Conservation (phyloP, 2,329 filamentous ascomycete genomes). For the Fusarium circinatum region DNA sequence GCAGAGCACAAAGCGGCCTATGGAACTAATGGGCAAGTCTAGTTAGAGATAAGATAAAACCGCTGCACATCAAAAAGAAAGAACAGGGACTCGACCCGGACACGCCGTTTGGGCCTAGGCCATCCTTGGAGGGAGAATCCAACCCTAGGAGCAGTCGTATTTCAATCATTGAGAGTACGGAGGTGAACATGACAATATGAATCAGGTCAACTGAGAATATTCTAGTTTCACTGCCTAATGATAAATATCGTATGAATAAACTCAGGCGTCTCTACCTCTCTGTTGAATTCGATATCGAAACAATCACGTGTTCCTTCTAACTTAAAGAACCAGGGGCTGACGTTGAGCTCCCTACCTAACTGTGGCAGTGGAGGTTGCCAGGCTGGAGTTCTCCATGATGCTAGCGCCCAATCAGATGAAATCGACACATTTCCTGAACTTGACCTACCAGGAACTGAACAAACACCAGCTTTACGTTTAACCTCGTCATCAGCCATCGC, state of each 20-base stretch:
- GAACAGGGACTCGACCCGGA: constrained; percentile 33
- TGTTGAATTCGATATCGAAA: not conserved
- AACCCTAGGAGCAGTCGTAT: not conserved
- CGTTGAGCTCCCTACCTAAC: constrained; percentile 2
- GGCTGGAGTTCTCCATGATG: constrained; percentile 39
- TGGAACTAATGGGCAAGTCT: not conserved
- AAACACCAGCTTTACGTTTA: constrained; percentile 40
- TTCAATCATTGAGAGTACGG: constrained; percentile 8
- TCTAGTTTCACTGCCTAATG: not conserved
- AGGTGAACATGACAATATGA: not conserved
- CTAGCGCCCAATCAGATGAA: constrained; percentile 42
- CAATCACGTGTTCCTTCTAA: constrained; percentile 35
- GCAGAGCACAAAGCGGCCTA: not conserved
- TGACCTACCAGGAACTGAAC: constrained; percentile 43
- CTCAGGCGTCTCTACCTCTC: not conserved
- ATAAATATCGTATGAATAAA: not conserved
- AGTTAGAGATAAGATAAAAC: constrained; percentile 27
- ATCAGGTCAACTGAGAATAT: not conserved
- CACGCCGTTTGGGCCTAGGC: constrained; percentile 24
- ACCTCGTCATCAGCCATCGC: constrained; percentile 30
- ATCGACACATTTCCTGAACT: constrained; percentile 50
- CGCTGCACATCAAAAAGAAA: constrained; percentile 24
- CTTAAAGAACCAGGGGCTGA: constrained; percentile 10
- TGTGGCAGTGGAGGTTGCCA: constrained; percentile 1
- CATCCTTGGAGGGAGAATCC: not conserved